Conservation (phyloP, 2,329 filamentous ascomycete genomes). For the Aspergillus spinulosporus region DNA sequence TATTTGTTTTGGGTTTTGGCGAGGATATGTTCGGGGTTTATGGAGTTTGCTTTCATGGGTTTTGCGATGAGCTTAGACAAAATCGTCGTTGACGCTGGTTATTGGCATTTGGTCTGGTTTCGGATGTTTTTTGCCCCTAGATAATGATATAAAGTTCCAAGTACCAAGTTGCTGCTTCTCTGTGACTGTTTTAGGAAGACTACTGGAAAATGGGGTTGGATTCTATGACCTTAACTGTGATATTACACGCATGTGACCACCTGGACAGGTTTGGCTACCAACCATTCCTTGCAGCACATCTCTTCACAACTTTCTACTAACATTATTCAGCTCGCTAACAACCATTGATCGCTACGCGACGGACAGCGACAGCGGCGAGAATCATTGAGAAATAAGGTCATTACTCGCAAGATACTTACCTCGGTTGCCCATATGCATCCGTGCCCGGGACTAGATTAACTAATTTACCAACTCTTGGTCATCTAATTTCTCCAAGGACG, state of each 20-base stretch:
- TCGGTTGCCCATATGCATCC: neutral
- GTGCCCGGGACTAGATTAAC: neutral
- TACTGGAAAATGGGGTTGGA: too few species aligned
- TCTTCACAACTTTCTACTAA: too few species aligned
- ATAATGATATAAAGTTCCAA: neutral
- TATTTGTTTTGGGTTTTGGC: neutral
- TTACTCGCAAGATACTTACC: too few species aligned
- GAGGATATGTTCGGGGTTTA: neutral
- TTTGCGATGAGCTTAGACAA: neutral
- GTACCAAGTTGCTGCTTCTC: neutral
- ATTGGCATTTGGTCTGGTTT: neutral
- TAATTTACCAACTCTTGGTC: neutral
- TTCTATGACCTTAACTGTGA: too few species aligned
- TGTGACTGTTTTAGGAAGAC: neutral
- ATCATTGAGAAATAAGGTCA: too few species aligned
- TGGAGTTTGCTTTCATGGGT: constrained; percentile 1
- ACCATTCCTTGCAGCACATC: too few species aligned
- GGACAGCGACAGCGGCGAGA: too few species aligned
- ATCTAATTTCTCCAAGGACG: neutral
- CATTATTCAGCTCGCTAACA: too few species aligned
- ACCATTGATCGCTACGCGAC: too few species aligned
- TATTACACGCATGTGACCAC: too few species aligned
- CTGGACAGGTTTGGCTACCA: too few species aligned
- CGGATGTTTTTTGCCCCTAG: neutral
- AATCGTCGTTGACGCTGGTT: neutral